Conservation (phyloP, 2,329 filamentous ascomycete genomes). For the Ploettnerulaceae sp. region DNA sequence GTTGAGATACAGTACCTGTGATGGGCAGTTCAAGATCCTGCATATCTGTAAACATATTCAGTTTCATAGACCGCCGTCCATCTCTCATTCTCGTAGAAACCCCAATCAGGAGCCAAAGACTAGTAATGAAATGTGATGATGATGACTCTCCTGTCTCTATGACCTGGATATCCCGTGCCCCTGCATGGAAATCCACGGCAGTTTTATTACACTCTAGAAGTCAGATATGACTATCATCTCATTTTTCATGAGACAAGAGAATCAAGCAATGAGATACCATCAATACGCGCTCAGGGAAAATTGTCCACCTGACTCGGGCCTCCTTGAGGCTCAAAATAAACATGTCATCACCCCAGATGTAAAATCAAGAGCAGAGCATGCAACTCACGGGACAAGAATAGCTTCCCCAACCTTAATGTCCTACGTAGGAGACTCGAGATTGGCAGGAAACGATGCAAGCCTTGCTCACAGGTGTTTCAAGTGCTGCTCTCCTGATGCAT, state of each 20-base stretch:
- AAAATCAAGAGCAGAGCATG: too few relatives aligned
- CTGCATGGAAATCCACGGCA: background rate
- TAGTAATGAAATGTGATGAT: background rate
- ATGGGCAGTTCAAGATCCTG: too few relatives aligned
- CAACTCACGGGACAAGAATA: slow-evolving; percentile 1
- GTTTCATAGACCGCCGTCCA: background rate
- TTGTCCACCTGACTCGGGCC: background rate
- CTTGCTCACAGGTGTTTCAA: slow-evolving; percentile 3
- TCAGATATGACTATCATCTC: background rate
- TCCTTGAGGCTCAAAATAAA: too few relatives aligned
- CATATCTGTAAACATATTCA: background rate
- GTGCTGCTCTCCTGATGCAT: slow-evolving; percentile 5
- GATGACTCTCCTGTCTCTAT: background rate
- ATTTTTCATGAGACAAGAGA: background rate
- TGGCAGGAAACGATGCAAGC: background rate
- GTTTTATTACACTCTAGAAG: too few relatives aligned
- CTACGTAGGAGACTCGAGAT: background rate
- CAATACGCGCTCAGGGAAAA: background rate
- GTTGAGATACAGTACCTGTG: too few relatives aligned
- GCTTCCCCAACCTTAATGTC: background rate
- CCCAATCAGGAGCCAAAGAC: background rate
- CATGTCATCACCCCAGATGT: too few relatives aligned
- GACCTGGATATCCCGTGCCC: background rate
- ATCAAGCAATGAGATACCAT: background rate
- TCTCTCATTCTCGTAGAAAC: background rate